Conservation (phyloP, 2,329 filamentous ascomycete species). For the Pseudocercospora macadamiae region DNA sequence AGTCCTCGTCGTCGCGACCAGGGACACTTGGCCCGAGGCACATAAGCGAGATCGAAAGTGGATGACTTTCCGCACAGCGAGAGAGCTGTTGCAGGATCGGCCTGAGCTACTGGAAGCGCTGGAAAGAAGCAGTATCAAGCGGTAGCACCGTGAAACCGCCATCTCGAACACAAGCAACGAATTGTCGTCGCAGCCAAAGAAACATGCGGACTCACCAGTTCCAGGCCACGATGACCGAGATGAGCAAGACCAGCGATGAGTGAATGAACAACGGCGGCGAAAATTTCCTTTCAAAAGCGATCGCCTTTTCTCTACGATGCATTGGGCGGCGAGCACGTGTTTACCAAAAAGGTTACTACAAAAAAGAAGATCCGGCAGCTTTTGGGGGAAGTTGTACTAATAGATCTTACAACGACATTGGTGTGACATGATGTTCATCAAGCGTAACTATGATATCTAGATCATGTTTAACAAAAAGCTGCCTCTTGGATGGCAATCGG, state of each 20-base stretch:
- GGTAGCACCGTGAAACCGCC: conserved; percentile 20
- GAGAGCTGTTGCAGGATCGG: conserved; percentile 71
- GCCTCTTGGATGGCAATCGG: background rate
- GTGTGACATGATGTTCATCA: background rate
- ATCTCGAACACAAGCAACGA: background rate
- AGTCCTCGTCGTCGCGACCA: conserved; percentile 82
- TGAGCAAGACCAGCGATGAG: background rate
- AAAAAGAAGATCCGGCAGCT: background rate
- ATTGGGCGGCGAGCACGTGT: conserved; percentile 2
- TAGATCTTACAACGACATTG: background rate
- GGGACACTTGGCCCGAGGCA: conserved; percentile 88
- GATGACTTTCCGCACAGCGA: conserved; percentile 85
- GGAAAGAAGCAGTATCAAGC: conserved; percentile 62
- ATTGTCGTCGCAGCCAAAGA: background rate
- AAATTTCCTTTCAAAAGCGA: background rate
- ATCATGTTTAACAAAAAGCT: background rate
- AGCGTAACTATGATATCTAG: background rate
- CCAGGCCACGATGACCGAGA: background rate
- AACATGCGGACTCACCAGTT: background rate
- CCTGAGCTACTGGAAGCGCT: conserved; percentile 90
- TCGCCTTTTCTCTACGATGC: background rate
- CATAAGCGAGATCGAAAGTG: conserved; percentile 88
- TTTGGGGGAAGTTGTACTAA: background rate
- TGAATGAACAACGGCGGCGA: background rate
- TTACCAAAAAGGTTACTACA: background rate